phyloP scores from a whole-genome alignment of 306 rosid genomes.

The Rubus idaeus region DNA sequence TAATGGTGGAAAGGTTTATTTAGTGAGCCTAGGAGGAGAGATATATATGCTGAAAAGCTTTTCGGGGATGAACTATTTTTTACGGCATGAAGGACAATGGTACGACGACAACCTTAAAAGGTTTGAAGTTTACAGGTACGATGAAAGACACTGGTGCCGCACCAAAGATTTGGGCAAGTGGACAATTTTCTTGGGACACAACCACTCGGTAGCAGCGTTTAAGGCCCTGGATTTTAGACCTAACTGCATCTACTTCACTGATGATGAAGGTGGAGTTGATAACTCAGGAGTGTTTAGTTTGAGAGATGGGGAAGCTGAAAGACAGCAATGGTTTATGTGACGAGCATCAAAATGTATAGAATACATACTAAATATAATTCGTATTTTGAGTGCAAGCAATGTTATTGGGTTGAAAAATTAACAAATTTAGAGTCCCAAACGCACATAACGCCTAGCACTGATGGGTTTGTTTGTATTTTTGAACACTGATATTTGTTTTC shows the following conservation, averaged over 20 bases:
- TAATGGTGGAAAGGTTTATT: not conserved
- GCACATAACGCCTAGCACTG: too few species aligned
- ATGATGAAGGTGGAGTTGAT: not conserved
- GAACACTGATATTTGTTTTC: too few species aligned
- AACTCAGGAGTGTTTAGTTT: constrained; percentile 4
- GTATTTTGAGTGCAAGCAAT: not conserved
- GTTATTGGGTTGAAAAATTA: too few species aligned
- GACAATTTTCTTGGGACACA: not conserved
- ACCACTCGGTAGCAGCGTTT: not conserved
- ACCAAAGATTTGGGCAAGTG: not conserved
- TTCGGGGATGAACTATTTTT: not conserved
- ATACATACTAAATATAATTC: too few species aligned
- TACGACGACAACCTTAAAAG: not conserved
- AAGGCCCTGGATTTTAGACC: not conserved
- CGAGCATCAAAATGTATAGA: not conserved
- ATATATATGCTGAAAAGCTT: not conserved
- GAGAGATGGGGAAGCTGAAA: not conserved
- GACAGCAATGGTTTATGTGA: not conserved
- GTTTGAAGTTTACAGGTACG: constrained; percentile 15
- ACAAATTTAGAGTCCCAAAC: too few species aligned
- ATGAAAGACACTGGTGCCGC: not conserved
- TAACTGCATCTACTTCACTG: constrained; percentile 13
- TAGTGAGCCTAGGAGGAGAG: not conserved
- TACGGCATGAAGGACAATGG: not conserved
- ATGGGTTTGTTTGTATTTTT: too few species aligned